Evolutionary conservation across 352 stramenopile species (phyloP), one percentile per base, ranked within the genome.

Genomic region (Phytophthora ohioensis): DNA sequence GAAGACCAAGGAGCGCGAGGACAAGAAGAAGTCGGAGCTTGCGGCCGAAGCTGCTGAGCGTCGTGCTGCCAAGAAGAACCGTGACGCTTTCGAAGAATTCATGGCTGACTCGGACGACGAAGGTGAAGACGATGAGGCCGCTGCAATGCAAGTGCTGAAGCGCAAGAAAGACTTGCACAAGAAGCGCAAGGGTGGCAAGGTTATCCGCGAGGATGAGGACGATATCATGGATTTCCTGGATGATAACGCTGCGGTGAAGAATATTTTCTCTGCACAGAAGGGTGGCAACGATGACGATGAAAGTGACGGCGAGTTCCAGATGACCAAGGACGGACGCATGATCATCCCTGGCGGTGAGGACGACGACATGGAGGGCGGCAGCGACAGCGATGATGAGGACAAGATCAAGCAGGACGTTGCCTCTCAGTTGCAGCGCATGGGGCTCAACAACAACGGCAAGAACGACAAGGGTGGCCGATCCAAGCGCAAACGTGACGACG

Each of bases 221-320:
- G 91, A 97, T 53, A 96, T 98, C 60, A 76, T 98, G 35, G 95
- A 99, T 65, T 98, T 99, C 64, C 75, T 98, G 53, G 93, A 98
- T 76, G 76, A 91, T 53, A 93, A 89, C 38, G 94, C 91, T 12
- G 93, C 92, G 9, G 84, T 97, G 36, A 97, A 97, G 71, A 97
- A 94, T 77, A 88, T 98, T 58, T 85, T 89, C 36, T 68, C 80
- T 58, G 79, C 77, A 10, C 57, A 59, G 8, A 66, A 60, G 30
- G 65, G 65, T 60, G 57, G 51, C 17, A 41, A 31, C 1, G 67
- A 78, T 46, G 78, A 88, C 47, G 84, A 88, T 54, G 73, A 84
- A 3, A 85, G 69, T 59, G 90, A 96, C 62, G 86, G 93, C 8
- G 90, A 93, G 27, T 91, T 98, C 71, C 80, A 98, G 58, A 96